phyloP scores from a whole-genome alignment of 2,329 filamentous ascomycete genomes.

The Penicillium sp. region DNA sequence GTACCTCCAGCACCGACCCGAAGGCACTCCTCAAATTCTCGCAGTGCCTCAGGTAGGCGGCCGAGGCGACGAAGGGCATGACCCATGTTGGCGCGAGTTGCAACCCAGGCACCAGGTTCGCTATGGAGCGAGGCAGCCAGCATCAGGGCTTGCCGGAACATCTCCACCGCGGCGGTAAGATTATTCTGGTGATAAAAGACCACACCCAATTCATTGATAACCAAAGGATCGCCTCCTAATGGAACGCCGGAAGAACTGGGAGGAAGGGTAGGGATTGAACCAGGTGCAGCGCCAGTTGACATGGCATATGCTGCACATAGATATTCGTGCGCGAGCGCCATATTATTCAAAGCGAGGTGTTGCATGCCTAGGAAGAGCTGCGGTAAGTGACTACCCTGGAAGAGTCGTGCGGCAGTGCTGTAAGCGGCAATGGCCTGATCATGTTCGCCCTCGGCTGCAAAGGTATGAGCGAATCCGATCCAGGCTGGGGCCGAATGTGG shows the following conservation, averaged over 20 bases:
- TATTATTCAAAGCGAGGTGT: constrained; percentile 92
- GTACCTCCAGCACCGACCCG: constrained; percentile 77
- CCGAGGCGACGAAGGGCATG: constrained; percentile 80
- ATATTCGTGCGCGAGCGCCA: constrained; percentile 91
- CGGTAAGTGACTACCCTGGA: constrained; percentile 94
- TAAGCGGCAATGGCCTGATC: constrained; percentile 98
- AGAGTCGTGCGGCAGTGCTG: constrained; percentile 88
- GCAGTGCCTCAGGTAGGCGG: constrained; percentile 70
- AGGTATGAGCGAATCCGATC: constrained; percentile 99
- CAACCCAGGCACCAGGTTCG: constrained; percentile 79
- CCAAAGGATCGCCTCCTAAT: constrained; percentile 69
- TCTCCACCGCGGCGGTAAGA: constrained; percentile 71
- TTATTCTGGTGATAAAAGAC: constrained; percentile 93
- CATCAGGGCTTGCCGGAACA: constrained; percentile 76
- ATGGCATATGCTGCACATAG: constrained; percentile 80
- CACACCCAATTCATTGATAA: constrained; percentile 94
- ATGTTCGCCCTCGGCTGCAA: constrained; percentile 95
- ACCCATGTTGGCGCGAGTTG: constrained; percentile 83
- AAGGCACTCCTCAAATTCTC: constrained; percentile 84
- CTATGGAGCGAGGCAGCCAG: constrained; percentile 81
- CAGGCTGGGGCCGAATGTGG: constrained; percentile 95
- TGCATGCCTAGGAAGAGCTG: constrained; percentile 98
- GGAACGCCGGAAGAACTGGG: constrained; percentile 28
- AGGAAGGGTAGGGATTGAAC: constrained; percentile 33
- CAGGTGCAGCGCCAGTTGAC: constrained; percentile 47